Base-by-base conservation (phyloP, 208 protist species). In the Angomonas ambiguus region DNA sequence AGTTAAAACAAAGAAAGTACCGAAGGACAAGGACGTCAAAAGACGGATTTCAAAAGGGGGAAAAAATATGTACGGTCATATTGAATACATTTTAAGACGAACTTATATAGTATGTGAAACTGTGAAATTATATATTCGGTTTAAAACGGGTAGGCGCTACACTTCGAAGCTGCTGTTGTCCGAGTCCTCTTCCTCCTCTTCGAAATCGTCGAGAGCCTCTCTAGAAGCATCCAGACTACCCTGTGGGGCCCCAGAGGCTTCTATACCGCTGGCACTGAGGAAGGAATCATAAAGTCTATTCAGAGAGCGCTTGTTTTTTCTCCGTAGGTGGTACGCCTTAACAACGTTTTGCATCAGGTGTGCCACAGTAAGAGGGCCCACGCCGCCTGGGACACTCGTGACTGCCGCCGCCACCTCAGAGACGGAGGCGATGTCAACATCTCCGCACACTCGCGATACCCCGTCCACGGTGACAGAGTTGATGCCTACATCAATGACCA, bases 401-500 rank as follows among this genome's bases (percentile, higher is more conserved):
- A 98, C 88, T 24, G 82, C 76, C 18, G 72, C 63, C 0, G 91
- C 97, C 0, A 90, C 67, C 20, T 67, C 32, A 22, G 63, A 63
- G 2, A 84, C 72, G 11, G 86, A 96, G 2, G 72, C 82, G 1
- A 97, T 73, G 68, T 98, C 97, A 18, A 91, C 74, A 48, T 86
- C 80, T 0, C 94, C 94, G 35, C 92, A 91, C 2, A 95, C 35
- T 3, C 55, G 58, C 22, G 58, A 35, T 56, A 24, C 6, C 18
- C 30, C 18, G 31, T 53, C 11, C 28, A 0, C 6, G 22, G 27
- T 30, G 22, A 2, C 2, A 10, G 0, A 6, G 62, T 98, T 99
- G 51, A 98, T 98, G 33, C 97, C 98, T 0, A 99, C 97, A 72
- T 99, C 97, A 65, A 99, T 94, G 3, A 99, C 86, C 18, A 97